Evolutionary conservation across 306 rosid species (phyloP).

Genomic region (Cucurbita moschata): DNA sequence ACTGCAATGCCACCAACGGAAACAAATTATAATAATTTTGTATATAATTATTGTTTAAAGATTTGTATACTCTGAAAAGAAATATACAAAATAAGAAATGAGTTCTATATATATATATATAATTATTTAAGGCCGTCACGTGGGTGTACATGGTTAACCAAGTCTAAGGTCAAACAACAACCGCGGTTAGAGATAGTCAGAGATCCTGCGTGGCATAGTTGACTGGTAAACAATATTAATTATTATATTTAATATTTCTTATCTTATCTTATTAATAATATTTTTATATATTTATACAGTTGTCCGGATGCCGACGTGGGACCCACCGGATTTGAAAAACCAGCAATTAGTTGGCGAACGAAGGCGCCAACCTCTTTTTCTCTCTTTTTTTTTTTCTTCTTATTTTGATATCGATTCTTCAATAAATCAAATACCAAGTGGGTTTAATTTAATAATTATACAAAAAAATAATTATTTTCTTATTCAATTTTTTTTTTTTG

Average conservation of each 20-base stretch:
- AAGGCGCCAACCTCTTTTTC: not conserved
- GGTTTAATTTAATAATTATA: too few relatives aligned
- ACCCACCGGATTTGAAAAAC: not conserved
- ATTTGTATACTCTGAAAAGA: too few relatives aligned
- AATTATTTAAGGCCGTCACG: not conserved
- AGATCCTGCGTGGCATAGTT: not conserved
- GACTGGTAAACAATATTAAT: not conserved
- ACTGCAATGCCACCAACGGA: slow-evolving; percentile 13
- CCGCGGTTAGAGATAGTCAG: not conserved
- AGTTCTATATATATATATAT: too few relatives aligned
- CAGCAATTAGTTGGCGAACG: not conserved
- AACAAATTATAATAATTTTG: not conserved
- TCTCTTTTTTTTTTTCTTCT: not conserved
- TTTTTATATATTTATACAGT: not conserved
- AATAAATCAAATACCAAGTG: not conserved
- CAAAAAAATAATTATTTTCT: too few relatives aligned
- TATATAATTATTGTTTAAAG: too few relatives aligned
- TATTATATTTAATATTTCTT: not conserved
- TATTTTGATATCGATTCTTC: not conserved
- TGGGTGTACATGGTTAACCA: not conserved
- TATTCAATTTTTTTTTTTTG: too few relatives aligned
- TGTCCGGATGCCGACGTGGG: not conserved
- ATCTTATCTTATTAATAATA: not conserved
- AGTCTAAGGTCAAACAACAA: not conserved
- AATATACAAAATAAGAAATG: too few relatives aligned